phyloP scores from a whole-genome alignment of 257 asterid species.

The Ajuga chamaepitys region DNA sequence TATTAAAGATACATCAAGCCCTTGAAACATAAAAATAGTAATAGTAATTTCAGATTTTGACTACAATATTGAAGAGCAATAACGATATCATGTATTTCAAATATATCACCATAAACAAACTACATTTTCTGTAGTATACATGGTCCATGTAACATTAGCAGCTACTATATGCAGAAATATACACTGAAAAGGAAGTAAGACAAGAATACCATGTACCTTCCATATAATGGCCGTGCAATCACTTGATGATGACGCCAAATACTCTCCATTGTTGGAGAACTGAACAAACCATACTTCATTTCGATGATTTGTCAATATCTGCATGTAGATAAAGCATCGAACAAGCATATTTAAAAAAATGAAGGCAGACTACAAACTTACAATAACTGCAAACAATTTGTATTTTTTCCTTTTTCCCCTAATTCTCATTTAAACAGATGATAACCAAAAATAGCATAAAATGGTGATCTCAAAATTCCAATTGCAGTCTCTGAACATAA shows the following conservation, averaged over 20 bases:
- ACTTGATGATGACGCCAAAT: conserved; percentile 79
- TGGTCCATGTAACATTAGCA: conserved; percentile 8
- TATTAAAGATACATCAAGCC: background rate
- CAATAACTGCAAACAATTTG: conserved; percentile 2
- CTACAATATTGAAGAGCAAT: conserved; percentile 5
- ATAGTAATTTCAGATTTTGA: background rate
- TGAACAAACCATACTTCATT: conserved; percentile 96
- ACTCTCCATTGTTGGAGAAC: conserved; percentile 72
- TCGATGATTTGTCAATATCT: conserved; percentile 63
- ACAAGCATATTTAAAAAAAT: conserved; percentile 20
- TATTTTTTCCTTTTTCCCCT: background rate
- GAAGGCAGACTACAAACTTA: conserved; percentile 11
- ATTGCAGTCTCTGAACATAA: background rate
- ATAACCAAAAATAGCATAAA: background rate
- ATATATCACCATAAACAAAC: background rate
- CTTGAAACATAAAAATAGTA: conserved; percentile 3
- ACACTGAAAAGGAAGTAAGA: background rate
- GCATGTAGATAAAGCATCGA: conserved; percentile 27
- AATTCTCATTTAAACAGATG: background rate
- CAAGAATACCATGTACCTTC: conserved; percentile 47
- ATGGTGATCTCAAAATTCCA: background rate
- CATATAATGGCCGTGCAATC: conserved; percentile 87
- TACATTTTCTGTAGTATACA: background rate
- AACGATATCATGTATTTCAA: background rate
- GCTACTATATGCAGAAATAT: background rate